phyloP scores from a whole-genome alignment of 257 asterid genomes.

The Apocynum venetum region DNA sequence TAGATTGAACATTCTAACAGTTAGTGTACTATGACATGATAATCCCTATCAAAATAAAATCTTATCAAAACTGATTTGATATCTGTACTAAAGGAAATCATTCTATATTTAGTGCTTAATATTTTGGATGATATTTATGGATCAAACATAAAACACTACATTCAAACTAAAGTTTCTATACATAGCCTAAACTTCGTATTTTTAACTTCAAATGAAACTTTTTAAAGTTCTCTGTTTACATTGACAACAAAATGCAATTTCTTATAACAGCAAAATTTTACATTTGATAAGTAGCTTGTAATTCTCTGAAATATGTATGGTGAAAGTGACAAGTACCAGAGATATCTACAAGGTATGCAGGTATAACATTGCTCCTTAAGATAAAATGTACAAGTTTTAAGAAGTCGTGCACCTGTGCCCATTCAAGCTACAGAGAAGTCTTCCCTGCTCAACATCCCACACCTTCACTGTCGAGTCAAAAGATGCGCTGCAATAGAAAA shows the following conservation, averaged over 20 bases:
- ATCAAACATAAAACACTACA: not conserved
- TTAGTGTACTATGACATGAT: not conserved
- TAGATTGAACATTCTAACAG: not conserved
- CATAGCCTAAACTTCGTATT: not conserved
- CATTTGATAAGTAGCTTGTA: not conserved
- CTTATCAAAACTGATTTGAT: not conserved
- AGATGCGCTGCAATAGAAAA: slow-evolving; percentile 27
- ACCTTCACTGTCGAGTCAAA: slow-evolving; percentile 36
- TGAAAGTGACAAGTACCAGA: not conserved
- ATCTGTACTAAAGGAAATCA: not conserved
- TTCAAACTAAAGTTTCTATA: not conserved
- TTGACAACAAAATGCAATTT: not conserved
- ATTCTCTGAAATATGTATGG: not conserved
- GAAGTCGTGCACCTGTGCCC: slow-evolving; percentile 28
- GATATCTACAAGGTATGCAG: not conserved
- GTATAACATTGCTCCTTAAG: not conserved
- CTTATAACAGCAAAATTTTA: not conserved
- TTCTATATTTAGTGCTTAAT: not conserved
- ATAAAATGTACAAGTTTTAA: not conserved
- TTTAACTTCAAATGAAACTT: not conserved
- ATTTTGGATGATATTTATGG: not conserved
- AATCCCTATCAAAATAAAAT: not conserved
- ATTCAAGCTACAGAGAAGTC: slow-evolving; percentile 21
- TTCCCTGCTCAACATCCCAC: slow-evolving; percentile 30
- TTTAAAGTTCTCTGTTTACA: not conserved